A percentile compares a stretch with the other conserved stretches of the same genome.
Evolutionary conservation across 257 asterid species (phyloP).

Genomic region (Striga asiatica): DNA sequence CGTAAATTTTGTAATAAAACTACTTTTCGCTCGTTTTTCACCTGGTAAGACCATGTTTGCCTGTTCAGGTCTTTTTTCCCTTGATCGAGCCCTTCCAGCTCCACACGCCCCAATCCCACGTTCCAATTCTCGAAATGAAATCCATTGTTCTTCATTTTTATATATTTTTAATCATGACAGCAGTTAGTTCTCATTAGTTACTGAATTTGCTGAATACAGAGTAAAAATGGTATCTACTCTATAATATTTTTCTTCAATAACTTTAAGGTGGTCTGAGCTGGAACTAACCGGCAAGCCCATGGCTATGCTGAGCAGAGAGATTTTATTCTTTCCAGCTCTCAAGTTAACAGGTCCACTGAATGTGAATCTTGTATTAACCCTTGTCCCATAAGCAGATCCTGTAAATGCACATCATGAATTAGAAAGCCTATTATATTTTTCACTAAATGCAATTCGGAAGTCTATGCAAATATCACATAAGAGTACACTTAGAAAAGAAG

Average conservation of each 20-base stretch:
- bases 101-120: slow-evolving; percentile 43
- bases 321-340: slow-evolving; percentile 31
- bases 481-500: too few relatives aligned
- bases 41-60: slow-evolving; percentile 69
- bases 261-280: too few relatives aligned
- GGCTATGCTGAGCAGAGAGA: slow-evolving; percentile 52
- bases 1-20: neutral
- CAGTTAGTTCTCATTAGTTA: slow-evolving; percentile 6
- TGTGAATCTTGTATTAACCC: slow-evolving; percentile 25
- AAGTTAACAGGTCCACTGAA: slow-evolving; percentile 37
- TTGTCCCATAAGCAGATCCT: slow-evolving; percentile 56
- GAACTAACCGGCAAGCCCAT: slow-evolving; percentile 59
- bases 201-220: neutral
- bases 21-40: slow-evolving; percentile 1
- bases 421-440: neutral
- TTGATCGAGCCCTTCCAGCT: slow-evolving; percentile 41
- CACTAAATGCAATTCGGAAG: neutral
- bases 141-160: slow-evolving; percentile 42
- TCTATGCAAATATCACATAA: neutral
- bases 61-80: slow-evolving; percentile 39
- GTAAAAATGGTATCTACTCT: neutral
- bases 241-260: too few relatives aligned
- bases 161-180: neutral
- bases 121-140: slow-evolving; percentile 46
- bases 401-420: neutral